A percentile compares a stretch with the other conserved stretches of the same genome.
These are phyloP conservation scores for Marasmius sp. DNA, from an alignment of 1,284 basidiomycete genomes.

Conservation along the genomic window DNA sequence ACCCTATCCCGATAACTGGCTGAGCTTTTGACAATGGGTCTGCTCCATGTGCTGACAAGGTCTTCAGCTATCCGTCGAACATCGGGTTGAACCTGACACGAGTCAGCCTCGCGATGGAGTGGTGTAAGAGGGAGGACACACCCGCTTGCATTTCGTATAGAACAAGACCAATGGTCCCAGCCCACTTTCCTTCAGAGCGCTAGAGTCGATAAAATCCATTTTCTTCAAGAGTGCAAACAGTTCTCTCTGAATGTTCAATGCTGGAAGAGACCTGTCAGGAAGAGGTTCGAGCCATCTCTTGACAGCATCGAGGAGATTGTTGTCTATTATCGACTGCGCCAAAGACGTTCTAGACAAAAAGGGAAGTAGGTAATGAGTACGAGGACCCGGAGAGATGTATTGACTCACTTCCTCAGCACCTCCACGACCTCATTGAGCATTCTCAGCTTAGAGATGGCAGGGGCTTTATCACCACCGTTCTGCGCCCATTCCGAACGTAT, in stretches of 20 bases:
- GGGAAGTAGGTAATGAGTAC: conserved; percentile 2
- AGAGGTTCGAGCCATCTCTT: conserved; percentile 94
- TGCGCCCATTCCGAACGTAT: conserved; percentile 60
- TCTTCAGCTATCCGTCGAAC: conserved; percentile 83
- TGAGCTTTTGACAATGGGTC: conserved; percentile 92
- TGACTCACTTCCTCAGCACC: conserved; percentile 88
- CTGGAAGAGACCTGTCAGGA: conserved; percentile 89
- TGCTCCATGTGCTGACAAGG: conserved; percentile 86
- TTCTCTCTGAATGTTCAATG: conserved; percentile 93
- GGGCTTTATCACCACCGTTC: conserved; percentile 49
- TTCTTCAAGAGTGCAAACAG: conserved; percentile 84
- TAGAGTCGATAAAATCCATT: conserved; percentile 91
- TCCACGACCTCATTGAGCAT: conserved; percentile 89
- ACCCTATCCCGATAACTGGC: conserved; percentile 80
- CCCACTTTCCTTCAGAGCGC: conserved; percentile 88
- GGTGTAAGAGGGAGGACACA: background rate
- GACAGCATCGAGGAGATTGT: conserved; percentile 91
- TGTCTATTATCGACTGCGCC: conserved; percentile 92
- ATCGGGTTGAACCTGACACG: conserved; percentile 57
- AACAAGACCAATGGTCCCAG: conserved; percentile 94
- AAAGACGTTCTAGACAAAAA: conserved; percentile 64
- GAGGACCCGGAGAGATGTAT: conserved; percentile 2
- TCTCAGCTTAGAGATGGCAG: conserved; percentile 84
- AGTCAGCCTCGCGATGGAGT: background rate
- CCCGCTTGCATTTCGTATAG: conserved; percentile 93